These are phyloP conservation scores for Salix caprea DNA, from an alignment of 345 rosid species.

Conservation along the genomic window DNA sequence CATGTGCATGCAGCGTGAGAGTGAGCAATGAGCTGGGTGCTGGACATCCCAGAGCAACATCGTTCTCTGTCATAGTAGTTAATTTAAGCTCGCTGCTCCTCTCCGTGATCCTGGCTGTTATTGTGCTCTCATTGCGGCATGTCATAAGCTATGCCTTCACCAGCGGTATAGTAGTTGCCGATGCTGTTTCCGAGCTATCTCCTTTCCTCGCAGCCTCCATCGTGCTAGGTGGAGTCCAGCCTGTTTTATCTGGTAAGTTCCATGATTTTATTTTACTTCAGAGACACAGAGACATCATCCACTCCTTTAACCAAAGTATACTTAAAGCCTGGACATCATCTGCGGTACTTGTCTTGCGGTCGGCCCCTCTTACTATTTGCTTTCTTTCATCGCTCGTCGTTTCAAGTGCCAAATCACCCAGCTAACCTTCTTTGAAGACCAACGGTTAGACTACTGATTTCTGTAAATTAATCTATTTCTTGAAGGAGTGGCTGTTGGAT, in stretches of 20 bases:
- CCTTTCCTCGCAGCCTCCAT: slow-evolving; percentile 53
- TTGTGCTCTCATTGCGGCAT: slow-evolving; percentile 38
- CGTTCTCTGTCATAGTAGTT: slow-evolving; percentile 39
- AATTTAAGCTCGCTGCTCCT: slow-evolving; percentile 40
- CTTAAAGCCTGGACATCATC: no score
- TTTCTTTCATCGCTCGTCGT: no score
- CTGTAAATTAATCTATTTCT: background rate
- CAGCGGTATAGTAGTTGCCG: slow-evolving; percentile 40
- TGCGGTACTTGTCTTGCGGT: background rate
- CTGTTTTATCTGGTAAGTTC: slow-evolving; percentile 56
- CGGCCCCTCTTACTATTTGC: background rate
- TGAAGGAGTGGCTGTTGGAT: slow-evolving; percentile 74
- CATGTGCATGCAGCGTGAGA: slow-evolving; percentile 40
- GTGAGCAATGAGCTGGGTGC: slow-evolving; percentile 74
- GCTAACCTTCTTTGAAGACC: background rate
- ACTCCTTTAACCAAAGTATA: no score
- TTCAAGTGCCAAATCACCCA: no score
- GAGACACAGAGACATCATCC: no score
- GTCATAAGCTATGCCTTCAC: slow-evolving; percentile 62
- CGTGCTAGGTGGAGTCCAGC: slow-evolving; percentile 49
- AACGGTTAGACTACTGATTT: background rate
- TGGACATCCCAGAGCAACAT: slow-evolving; percentile 57
- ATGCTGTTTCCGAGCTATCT: slow-evolving; percentile 50
- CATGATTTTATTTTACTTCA: background rate
- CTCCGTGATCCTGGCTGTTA: slow-evolving; percentile 34